Evolutionary conservation across 805 yeast genomes (phyloP).

Genomic region (Teunomyces kruisii): DNA sequence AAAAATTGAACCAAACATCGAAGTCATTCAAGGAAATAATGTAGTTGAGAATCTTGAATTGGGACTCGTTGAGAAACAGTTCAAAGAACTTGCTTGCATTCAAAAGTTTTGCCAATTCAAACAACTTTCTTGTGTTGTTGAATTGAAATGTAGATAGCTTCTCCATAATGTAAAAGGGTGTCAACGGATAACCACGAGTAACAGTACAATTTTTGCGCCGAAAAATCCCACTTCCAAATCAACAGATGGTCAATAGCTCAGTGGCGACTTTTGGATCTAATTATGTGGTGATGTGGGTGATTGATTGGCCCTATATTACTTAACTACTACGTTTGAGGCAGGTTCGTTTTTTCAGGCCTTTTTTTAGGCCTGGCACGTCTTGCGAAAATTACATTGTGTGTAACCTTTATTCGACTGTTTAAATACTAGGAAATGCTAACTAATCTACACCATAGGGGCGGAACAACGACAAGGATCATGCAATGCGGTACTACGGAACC

Average conservation of each 20-base stretch:
- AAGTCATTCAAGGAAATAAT: slow-evolving; percentile 38
- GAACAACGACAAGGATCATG: not conserved
- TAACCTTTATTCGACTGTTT: not conserved
- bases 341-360: not conserved
- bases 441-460: not conserved
- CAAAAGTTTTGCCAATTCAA: slow-evolving; percentile 35
- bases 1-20: slow-evolving; percentile 47
- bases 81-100: slow-evolving; percentile 33
- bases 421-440: not conserved
- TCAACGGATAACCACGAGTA: not conserved
- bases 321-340: not conserved
- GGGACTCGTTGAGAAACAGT: slow-evolving; percentile 52
- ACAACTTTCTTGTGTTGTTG: slow-evolving; percentile 31
- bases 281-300: not conserved
- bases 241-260: not conserved
- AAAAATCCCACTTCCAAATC: not conserved
- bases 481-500: not conserved
- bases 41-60: slow-evolving; percentile 48
- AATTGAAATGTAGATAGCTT: slow-evolving; percentile 36
- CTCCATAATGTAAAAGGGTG: slow-evolving; percentile 27
- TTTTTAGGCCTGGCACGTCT: slow-evolving; percentile 2
- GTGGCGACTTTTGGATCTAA: not conserved
- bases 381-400: not conserved
- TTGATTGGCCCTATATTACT: not conserved
- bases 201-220: not conserved